Evolutionary conservation across 306 rosid genomes (phyloP).

Genomic region (Sindora glabra): DNA sequence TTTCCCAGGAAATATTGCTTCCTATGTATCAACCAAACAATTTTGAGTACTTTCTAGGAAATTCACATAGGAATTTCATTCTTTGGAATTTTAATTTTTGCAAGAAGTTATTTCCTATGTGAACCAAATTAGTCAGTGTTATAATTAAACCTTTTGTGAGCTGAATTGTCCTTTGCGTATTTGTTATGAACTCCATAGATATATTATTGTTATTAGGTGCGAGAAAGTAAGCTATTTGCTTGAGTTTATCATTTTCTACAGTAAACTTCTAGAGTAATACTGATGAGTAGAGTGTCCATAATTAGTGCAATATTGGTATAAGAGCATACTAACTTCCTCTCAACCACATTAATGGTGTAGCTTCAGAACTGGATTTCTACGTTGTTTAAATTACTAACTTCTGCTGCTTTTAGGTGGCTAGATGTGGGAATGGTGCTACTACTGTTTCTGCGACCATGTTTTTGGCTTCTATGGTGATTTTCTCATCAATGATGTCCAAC

Average conservation of each 20-base stretch:
- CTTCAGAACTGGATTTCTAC: too few species aligned
- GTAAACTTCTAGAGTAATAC: background rate
- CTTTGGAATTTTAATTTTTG: too few species aligned
- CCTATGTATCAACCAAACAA: too few species aligned
- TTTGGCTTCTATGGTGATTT: slow-evolving; percentile 66
- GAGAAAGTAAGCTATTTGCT: background rate
- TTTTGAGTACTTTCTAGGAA: too few species aligned
- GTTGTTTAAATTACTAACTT: slow-evolving; percentile 4
- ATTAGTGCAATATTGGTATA: background rate
- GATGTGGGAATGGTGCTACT: slow-evolving; percentile 80
- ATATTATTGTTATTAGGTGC: background rate
- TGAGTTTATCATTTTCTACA: background rate
- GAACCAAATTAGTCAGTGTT: too few species aligned
- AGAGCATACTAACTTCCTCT: background rate
- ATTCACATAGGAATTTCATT: too few species aligned
- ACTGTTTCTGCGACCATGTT: slow-evolving; percentile 92
- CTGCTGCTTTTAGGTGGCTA: slow-evolving; percentile 52
- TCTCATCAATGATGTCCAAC: background rate
- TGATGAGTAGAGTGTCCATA: background rate
- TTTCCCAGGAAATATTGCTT: too few species aligned
- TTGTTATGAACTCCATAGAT: background rate
- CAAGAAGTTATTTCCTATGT: too few species aligned
- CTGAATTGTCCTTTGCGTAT: slow-evolving; percentile 8
- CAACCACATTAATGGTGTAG: background rate
- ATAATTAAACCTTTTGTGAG: background rate